phyloP scores from a whole-genome alignment of 2,329 filamentous ascomycete species.

The Microdochium trichocladiopsis region DNA sequence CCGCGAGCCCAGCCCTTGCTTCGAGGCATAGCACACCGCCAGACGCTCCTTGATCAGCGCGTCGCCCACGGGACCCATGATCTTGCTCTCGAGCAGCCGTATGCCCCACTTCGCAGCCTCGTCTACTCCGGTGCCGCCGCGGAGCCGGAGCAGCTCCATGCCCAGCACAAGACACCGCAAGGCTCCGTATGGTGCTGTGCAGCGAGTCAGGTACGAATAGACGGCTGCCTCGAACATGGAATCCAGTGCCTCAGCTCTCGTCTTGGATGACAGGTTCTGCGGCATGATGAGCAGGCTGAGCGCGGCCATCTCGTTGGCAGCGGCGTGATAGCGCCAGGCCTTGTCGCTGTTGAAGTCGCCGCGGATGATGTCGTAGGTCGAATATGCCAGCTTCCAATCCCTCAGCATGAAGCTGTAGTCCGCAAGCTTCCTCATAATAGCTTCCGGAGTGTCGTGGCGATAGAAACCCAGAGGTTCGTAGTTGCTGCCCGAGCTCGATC shows the following conservation, averaged over 20 bases:
- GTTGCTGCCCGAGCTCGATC: slow-evolving; percentile 48
- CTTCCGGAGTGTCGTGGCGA: slow-evolving; percentile 75
- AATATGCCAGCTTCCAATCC: slow-evolving; percentile 89
- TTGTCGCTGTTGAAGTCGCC: slow-evolving; percentile 92
- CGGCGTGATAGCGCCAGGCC: slow-evolving; percentile 93
- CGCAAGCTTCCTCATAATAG: slow-evolving; percentile 84
- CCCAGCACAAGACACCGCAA: slow-evolving; percentile 69
- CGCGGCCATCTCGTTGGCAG: slow-evolving; percentile 90
- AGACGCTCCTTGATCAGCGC: slow-evolving; percentile 82
- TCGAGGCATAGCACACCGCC: slow-evolving; percentile 74
- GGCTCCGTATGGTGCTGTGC: slow-evolving; percentile 71
- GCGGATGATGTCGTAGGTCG: slow-evolving; percentile 83
- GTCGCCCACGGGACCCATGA: slow-evolving; percentile 69
- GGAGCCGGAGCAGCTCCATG: slow-evolving; percentile 74
- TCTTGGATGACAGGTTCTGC: slow-evolving; percentile 64
- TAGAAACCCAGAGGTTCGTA: slow-evolving; percentile 83
- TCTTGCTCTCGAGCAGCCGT: slow-evolving; percentile 69
- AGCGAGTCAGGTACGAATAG: slow-evolving; percentile 88
- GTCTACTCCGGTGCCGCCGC: slow-evolving; percentile 74
- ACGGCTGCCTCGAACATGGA: slow-evolving; percentile 83
- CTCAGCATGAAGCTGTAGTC: slow-evolving; percentile 97
- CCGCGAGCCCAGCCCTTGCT: slow-evolving; percentile 58
- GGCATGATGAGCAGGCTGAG: slow-evolving; percentile 75
- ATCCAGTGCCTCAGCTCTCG: slow-evolving; percentile 73
- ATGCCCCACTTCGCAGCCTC: slow-evolving; percentile 83